Percentiles rank a stretch among this genome's conserved stretches.
Evolutionary conservation across 176 grass and related monocot species (phyloP).

Genomic region (bread wheat (Triticum aestivum)): IWGSC_CS_RefSeq_v2.1 NC_057802.1:507516210-507516709

Average conservation of each 20-base stretch:
- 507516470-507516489: constrained; percentile 34
- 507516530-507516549: not conserved
- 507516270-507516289: not conserved
- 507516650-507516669: too few species aligned
- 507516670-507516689: too few species aligned
- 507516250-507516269: constrained; percentile 35
- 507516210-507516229: constrained; percentile 35
- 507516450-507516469: constrained; percentile 36
- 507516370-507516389: constrained; percentile 30
- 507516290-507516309: not conserved
- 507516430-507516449: constrained; percentile 37
- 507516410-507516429: constrained; percentile 28
- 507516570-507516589: not conserved
- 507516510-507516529: constrained; percentile 13
- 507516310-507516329: constrained; percentile 44
- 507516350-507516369: constrained; percentile 27
- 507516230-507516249: constrained; percentile 31
- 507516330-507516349: constrained; percentile 34
- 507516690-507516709: too few species aligned
- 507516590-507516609: not conserved
- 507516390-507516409: constrained; percentile 2
- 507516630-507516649: not conserved
- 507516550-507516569: constrained; percentile 23
- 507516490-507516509: constrained; percentile 18
- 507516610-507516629: not conserved